phyloP scores from a whole-genome alignment of 2,329 filamentous ascomycete genomes.

The Daldinia sp. region DNA sequence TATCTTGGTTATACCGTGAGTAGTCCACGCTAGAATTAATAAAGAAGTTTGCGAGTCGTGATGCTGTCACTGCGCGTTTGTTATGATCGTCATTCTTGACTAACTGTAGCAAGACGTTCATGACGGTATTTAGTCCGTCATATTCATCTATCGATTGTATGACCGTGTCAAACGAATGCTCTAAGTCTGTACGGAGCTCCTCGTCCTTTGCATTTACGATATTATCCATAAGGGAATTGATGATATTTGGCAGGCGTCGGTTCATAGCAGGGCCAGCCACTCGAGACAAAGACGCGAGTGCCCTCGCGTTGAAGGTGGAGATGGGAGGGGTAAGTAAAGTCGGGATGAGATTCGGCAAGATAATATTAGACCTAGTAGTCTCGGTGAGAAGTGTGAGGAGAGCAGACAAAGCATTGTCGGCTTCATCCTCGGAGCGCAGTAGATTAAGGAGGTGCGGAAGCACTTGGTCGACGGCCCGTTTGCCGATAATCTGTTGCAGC shows the following conservation, averaged over 20 bases:
- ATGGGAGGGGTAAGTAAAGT: constrained; percentile 91
- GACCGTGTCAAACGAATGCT: constrained; percentile 85
- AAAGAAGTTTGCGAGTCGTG: constrained; percentile 89
- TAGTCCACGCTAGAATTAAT: constrained; percentile 82
- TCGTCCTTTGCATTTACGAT: constrained; percentile 81
- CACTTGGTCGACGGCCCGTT: constrained; percentile 93
- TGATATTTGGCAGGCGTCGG: constrained; percentile 83
- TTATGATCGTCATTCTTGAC: constrained; percentile 93
- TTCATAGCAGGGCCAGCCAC: constrained; percentile 93
- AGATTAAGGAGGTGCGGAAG: constrained; percentile 90
- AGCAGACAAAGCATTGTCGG: constrained; percentile 90
- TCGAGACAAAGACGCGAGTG: constrained; percentile 88
- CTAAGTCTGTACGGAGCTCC: constrained; percentile 75
- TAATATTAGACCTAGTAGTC: constrained; percentile 91
- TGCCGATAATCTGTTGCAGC: constrained; percentile 90
- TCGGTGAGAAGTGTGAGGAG: constrained; percentile 94
- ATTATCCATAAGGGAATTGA: constrained; percentile 94
- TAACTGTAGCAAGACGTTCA: constrained; percentile 89
- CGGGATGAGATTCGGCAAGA: constrained; percentile 93
- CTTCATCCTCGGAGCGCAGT: constrained; percentile 84
- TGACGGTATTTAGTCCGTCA: constrained; percentile 92
- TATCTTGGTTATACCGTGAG: constrained; percentile 93
- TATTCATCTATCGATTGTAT: constrained; percentile 93
- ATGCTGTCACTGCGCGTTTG: constrained; percentile 78
- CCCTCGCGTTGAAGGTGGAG: constrained; percentile 92